phyloP scores from a whole-genome alignment of 129 eudicot genomes.

The Chrysanthemum seticuspe region DNA sequence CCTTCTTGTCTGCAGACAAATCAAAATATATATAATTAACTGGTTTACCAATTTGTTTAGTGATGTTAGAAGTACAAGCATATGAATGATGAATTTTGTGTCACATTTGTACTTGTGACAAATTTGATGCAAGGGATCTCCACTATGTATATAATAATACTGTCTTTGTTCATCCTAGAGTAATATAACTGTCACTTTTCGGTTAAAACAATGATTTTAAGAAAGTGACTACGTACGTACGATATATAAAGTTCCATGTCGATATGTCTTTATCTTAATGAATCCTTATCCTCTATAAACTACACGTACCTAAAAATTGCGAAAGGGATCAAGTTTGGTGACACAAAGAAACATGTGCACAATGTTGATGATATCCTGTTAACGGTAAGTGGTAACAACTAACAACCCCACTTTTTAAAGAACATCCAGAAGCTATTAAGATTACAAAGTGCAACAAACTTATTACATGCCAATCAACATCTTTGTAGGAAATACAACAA shows the following conservation, averaged over 20 bases:
- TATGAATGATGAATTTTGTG: too few species aligned
- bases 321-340: not conserved
- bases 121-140: constrained; percentile 19
- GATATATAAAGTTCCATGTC: constrained; percentile 18
- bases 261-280: constrained; percentile 6
- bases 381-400: not conserved
- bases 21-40: not conserved
- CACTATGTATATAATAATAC: constrained; percentile 14
- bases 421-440: constrained; percentile 11
- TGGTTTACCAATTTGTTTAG: not conserved
- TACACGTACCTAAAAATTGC: constrained; percentile 15
- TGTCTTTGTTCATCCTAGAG: constrained; percentile 12
- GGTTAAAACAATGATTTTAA: constrained; percentile 19
- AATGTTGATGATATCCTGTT: constrained; percentile 9
- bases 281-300: constrained; percentile 23
- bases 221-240: constrained; percentile 17
- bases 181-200: constrained; percentile 14
- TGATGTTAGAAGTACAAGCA: too few species aligned
- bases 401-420: constrained; percentile 7
- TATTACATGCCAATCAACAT: constrained; percentile 25
- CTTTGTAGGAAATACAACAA: constrained; percentile 17
- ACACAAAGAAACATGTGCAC: constrained; percentile 3
- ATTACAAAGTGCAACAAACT: constrained; percentile 29
- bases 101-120: not conserved
- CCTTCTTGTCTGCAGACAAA: not conserved